These are phyloP conservation scores for Diaporthe aspalathi DNA, from an alignment of 2,329 filamentous ascomycete genomes.

Conservation along the genomic window DNA sequence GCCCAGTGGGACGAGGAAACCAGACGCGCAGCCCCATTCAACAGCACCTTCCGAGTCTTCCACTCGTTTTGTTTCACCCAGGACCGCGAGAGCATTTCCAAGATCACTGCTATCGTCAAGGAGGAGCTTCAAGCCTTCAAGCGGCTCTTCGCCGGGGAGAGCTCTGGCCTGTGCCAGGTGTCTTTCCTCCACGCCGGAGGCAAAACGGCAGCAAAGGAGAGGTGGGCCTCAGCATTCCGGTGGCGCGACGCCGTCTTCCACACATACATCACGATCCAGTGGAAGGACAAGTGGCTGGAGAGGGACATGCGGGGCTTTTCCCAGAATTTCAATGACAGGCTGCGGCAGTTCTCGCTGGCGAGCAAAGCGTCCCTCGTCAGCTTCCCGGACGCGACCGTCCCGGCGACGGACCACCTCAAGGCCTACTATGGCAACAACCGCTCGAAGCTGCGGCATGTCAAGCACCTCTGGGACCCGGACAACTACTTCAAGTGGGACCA, in stretches of 20 bases:
- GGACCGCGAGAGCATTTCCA: constrained; percentile 61
- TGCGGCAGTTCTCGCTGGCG: constrained; percentile 42
- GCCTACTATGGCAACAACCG: constrained; percentile 49
- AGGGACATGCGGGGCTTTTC: constrained; percentile 44
- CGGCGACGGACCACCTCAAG: constrained; percentile 39
- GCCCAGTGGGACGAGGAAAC: constrained; percentile 38
- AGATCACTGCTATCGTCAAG: constrained; percentile 37
- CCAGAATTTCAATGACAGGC: constrained; percentile 41
- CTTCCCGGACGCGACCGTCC: constrained; percentile 44
- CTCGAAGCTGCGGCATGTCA: constrained; percentile 43
- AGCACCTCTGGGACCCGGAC: constrained; percentile 45
- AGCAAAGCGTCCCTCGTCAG: constrained; percentile 46
- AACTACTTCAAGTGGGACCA: constrained; percentile 47
- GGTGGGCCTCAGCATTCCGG: constrained; percentile 42
- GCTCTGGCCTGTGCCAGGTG: constrained; percentile 39
- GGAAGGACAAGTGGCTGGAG: constrained; percentile 49
- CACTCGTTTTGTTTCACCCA: constrained; percentile 66
- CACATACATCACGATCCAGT: constrained; percentile 47
- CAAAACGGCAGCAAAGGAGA: constrained; percentile 2
- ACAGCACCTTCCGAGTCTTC: constrained; percentile 44
- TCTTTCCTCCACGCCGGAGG: constrained; percentile 48
- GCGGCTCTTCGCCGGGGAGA: constrained; percentile 39
- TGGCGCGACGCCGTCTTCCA: constrained; percentile 48
- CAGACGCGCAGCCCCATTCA: constrained; percentile 37
- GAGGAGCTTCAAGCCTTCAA: constrained; percentile 41